phyloP scores from a whole-genome alignment of 176 grass and related monocot genomes.

The Echinochloa phyllopogon region DNA sequence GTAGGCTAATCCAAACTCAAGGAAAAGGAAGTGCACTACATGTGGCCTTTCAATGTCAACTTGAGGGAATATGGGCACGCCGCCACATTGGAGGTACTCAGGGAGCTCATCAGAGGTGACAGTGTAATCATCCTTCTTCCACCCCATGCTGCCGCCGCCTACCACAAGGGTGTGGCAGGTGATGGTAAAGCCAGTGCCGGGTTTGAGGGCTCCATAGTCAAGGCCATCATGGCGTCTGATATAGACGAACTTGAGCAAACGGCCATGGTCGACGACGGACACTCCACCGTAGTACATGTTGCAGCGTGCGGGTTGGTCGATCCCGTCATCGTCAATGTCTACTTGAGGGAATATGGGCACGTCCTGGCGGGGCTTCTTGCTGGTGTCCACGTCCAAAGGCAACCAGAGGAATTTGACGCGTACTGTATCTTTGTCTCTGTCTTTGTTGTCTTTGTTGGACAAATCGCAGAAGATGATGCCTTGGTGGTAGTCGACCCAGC shows the following conservation, averaged over 20 bases:
- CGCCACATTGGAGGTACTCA: neutral
- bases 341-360: too few relatives aligned
- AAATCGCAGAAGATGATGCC: neutral
- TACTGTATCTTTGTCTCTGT: too few relatives aligned
- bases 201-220: neutral
- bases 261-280: neutral
- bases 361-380: too few relatives aligned
- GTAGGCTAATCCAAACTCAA: neutral
- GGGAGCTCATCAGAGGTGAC: neutral
- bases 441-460: too few relatives aligned
- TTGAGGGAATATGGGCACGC: conserved; percentile 18
- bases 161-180: neutral
- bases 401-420: neutral
- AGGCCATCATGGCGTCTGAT: neutral
- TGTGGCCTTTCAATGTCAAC: neutral
- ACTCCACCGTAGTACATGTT: neutral
- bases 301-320: too few relatives aligned
- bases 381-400: neutral
- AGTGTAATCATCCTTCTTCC: neutral
- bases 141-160: neutral
- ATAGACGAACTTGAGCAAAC: neutral
- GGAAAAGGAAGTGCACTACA: neutral
- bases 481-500: neutral
- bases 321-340: too few relatives aligned
- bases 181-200: conserved; percentile 8